Evolutionary conservation across 768 basidiomycete species (phyloP), one percentile per base, ranked within the genome.

Genomic region (Calocybe cyanea): DNA sequence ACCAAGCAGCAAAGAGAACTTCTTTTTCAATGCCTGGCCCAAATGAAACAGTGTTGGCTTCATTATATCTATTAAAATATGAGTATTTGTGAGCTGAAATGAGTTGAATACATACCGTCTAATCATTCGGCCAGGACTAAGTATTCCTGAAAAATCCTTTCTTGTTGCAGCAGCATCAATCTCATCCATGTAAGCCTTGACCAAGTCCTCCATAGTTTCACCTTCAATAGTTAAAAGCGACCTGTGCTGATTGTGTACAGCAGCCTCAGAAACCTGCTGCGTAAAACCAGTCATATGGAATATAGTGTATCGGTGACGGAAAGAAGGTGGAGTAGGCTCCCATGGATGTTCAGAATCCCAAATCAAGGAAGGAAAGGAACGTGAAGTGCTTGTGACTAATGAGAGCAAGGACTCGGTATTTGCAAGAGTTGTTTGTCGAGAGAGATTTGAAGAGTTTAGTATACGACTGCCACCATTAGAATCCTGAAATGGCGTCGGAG

Each of bases 1-100:
- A 15, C 25, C 11, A 42, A 9, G 23, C 15, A 31, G 11, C 18
- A 4, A 4, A 42, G 2, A 42, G 17, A n/a, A 42, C 41, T 18
- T 42, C 41, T 5, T 33, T 42, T 20, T 42, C 41, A 28, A 42
- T 32, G 7, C 41, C 41, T 1, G n/a, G 7, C 14, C 41, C 41
- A 30, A 32, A 38, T 15, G 37, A 18, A 4, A 17, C 7, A 18
- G 3, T 32, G 31, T 8, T 32, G n/a, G 8, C n/a, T 32, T 32
- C 9, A 8, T n/a, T 32, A 32, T 32, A 32, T 17, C 6, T 10
- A 9, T 38, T 38, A 17, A 7, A 4, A 38, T 5, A 38, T 14
- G 21, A 9, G 18, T 17, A 5, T 10, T 10, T 10, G 14, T 5
- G 3, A 38, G 21, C 31, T n/a, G n/a, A n/a, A n/a, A n/a, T n/a